These are phyloP conservation scores for Cocos nucifera DNA, from an alignment of 176 grass and related monocot genomes.

Conservation along the genomic window DNA sequence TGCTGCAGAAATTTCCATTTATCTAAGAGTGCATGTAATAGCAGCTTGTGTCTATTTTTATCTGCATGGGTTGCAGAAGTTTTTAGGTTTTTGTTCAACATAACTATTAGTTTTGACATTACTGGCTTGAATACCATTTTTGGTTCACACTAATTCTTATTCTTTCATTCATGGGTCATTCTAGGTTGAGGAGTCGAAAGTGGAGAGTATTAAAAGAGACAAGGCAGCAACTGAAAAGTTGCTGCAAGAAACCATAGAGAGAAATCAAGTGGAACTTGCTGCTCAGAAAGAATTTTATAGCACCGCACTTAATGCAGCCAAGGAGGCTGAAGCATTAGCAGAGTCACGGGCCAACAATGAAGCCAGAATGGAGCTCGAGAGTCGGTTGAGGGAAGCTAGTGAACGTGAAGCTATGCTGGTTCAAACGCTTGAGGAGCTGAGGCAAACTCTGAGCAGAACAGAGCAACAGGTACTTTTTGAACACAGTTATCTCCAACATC, in stretches of 20 bases:
- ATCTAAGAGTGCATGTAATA: no score
- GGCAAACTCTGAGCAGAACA: slow-evolving; percentile 84
- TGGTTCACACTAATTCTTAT: no score
- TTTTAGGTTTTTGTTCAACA: no score
- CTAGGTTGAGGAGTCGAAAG: slow-evolving; percentile 95
- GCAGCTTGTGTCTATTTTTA: no score
- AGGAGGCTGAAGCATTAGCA: slow-evolving; percentile 87
- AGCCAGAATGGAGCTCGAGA: slow-evolving; percentile 90
- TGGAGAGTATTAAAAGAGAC: slow-evolving; percentile 93
- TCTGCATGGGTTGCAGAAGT: no score
- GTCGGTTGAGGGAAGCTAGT: slow-evolving; percentile 64
- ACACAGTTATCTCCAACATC: slow-evolving; percentile 5
- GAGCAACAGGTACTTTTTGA: slow-evolving; percentile 82
- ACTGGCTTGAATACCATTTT: no score
- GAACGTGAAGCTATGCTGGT: slow-evolving; percentile 88
- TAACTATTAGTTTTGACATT: no score
- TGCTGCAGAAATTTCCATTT: no score
- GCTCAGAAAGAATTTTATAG: slow-evolving; percentile 98
- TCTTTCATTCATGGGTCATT: background rate
- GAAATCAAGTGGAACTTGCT: slow-evolving; percentile 85
- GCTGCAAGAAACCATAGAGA: slow-evolving; percentile 98
- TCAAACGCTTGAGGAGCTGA: slow-evolving; percentile 94
- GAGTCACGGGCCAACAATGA: slow-evolving; percentile 90
- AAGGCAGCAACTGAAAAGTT: slow-evolving; percentile 88
- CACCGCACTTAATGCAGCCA: slow-evolving; percentile 93